phyloP scores from a whole-genome alignment of 164 flowering plant genomes.

The Annona cherimola region DNA sequence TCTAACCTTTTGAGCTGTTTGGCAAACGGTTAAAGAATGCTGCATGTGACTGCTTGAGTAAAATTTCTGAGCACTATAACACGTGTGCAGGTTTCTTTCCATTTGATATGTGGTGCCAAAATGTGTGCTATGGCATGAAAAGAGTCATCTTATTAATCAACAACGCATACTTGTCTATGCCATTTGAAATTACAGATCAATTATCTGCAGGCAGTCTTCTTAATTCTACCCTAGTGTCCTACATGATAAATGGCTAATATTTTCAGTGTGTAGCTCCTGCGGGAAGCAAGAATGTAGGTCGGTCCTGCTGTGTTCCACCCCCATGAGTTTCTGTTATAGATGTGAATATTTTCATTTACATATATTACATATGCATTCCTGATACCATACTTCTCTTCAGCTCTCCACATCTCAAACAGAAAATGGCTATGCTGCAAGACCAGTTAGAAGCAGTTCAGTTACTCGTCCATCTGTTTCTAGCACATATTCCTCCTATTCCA shows the following conservation, averaged over 20 bases:
- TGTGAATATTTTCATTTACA: not conserved
- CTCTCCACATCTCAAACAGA: slow-evolving; percentile 75
- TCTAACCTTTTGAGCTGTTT: too few relatives aligned
- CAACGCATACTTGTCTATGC: not conserved
- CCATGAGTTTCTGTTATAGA: not conserved
- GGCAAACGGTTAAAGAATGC: not conserved
- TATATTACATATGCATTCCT: not conserved
- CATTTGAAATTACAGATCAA: not conserved
- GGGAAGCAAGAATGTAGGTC: not conserved
- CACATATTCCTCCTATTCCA: slow-evolving; percentile 25
- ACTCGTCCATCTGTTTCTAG: slow-evolving; percentile 70
- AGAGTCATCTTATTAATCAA: not conserved
- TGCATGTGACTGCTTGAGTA: not conserved
- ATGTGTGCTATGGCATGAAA: not conserved
- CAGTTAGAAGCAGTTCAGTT: slow-evolving; percentile 77
- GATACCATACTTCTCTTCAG: slow-evolving; percentile 29
- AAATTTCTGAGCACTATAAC: not conserved
- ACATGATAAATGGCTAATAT: not conserved
- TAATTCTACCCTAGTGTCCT: not conserved
- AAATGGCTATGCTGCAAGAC: slow-evolving; percentile 46
- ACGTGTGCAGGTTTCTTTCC: not conserved
- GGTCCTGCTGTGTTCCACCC: not conserved
- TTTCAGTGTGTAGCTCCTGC: not conserved
- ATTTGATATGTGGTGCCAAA: not conserved
- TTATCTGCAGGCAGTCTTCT: not conserved